Base-by-base conservation (phyloP, 306 rosid species). In the Acmispon strigosus region DNA sequence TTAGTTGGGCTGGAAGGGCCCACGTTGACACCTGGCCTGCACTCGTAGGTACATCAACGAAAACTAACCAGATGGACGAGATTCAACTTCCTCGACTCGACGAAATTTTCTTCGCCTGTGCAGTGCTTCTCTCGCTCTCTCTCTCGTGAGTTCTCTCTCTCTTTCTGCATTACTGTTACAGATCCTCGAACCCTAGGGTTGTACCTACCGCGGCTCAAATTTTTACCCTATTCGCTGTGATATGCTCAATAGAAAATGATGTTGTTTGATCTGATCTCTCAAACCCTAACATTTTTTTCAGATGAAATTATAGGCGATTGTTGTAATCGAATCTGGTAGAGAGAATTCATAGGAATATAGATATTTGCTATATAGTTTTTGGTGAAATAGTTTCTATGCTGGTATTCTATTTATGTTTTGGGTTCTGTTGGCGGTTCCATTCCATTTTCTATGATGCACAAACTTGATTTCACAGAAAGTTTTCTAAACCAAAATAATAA, bases 131-230 rank as follows among this genome's bases (percentile, higher is more conserved):
- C 39, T 14, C 39, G 60, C 73, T 16, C 34, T 18, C 39, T 14
- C 39, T 67, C 73, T 62, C 78, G 84, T 80, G 43, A 69, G 84
- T 64, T 42, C n/a, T 60, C 60, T 55, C 44, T 32, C 18, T 48
- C 47, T 53, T 3, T 60, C 37, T 32, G 37, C 37, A 32, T 32
- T 32, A 4, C 8, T 32, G 37, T 32, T 17, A 4, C 51, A n/a
- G 73, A 74, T 74, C 77, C 63, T 56, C 65, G 45, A 80, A 75
- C 47, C 74, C 59, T 70, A 63, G 6, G 4, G n/a, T n/a, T n/a
- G n/a, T n/a, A n/a, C n/a, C n/a, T n/a, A n/a, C n/a, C n/a, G n/a
- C n/a, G n/a, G n/a, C n/a, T n/a, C n/a, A n/a, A n/a, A n/a, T 27
- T 27, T 1, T 1, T 1, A 22, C 3, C 32, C 32, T 1, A 22